These are phyloP conservation scores for Metarhizium robertsii DNA, from an alignment of 2,329 filamentous ascomycete species.

Conservation along the genomic window DNA sequence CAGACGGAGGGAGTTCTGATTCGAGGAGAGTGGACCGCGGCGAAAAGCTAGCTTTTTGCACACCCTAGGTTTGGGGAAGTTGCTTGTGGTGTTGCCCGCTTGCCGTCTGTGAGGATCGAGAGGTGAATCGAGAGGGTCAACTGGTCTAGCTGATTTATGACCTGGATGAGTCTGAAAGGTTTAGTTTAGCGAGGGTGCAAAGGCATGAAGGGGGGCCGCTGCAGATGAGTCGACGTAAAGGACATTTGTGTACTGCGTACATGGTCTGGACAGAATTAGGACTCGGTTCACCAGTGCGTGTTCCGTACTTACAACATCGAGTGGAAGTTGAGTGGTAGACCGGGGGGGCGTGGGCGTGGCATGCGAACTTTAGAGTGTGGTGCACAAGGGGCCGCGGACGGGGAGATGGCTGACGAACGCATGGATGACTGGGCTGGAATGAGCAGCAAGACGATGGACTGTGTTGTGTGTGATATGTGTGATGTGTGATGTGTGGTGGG, in stretches of 20 bases:
- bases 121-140: too few relatives aligned
- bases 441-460: not conserved
- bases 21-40: not conserved
- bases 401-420: not conserved
- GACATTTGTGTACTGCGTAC: not conserved
- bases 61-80: not conserved
- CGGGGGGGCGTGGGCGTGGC: not conserved
- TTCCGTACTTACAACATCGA: not conserved
- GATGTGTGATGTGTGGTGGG: not conserved
- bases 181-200: not conserved
- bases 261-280: not conserved
- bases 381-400: not conserved
- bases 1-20: not conserved
- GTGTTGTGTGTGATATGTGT: not conserved
- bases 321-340: not conserved
- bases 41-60: not conserved
- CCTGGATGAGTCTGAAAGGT: not conserved
- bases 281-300: too few relatives aligned
- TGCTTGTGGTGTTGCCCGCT: not conserved
- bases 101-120: not conserved
- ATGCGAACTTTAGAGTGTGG: not conserved
- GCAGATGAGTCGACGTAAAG: not conserved
- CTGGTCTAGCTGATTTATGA: not conserved
- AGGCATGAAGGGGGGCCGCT: not conserved
- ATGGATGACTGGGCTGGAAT: not conserved